Conservation (phyloP, 805 yeast genomes). For the Pichia paraexigua region DNA sequence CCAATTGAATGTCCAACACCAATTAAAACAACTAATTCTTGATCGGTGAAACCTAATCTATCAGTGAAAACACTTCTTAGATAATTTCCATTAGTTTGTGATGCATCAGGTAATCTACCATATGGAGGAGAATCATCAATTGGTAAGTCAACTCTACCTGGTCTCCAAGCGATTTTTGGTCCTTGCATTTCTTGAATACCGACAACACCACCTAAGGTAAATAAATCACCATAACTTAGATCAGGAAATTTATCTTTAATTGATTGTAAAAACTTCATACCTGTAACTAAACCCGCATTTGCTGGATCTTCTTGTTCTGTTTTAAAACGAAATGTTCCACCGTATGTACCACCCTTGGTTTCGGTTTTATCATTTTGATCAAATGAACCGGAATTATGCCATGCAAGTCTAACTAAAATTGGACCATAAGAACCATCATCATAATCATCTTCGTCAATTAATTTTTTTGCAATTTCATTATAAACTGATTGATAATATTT, state of each 20-base stretch:
- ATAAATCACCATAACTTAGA: slow-evolving; percentile 58
- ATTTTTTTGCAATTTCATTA: slow-evolving; percentile 60
- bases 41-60: slow-evolving; percentile 41
- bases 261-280: slow-evolving; percentile 49
- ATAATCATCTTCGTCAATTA: slow-evolving; percentile 47
- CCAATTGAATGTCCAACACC: slow-evolving; percentile 44
- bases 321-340: slow-evolving; percentile 45
- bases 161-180: slow-evolving; percentile 51
- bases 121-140: slow-evolving; percentile 34
- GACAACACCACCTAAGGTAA: slow-evolving; percentile 64
- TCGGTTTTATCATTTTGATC: slow-evolving; percentile 35
- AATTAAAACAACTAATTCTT: slow-evolving; percentile 38
- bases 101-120: slow-evolving; percentile 45
- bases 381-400: slow-evolving; percentile 45
- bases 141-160: slow-evolving; percentile 37
- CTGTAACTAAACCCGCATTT: slow-evolving; percentile 44
- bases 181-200: slow-evolving; percentile 61
- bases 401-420: slow-evolving; percentile 37
- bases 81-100: slow-evolving; percentile 36
- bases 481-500: slow-evolving; percentile 60
- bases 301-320: slow-evolving; percentile 44
- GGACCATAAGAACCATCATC: slow-evolving; percentile 58
- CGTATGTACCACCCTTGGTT: slow-evolving; percentile 39
- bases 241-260: slow-evolving; percentile 50
- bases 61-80: slow-evolving; percentile 35